Base-by-base conservation (phyloP, 2,329 filamentous ascomycete genomes). In the Uncinocarpus reesii region DNA sequence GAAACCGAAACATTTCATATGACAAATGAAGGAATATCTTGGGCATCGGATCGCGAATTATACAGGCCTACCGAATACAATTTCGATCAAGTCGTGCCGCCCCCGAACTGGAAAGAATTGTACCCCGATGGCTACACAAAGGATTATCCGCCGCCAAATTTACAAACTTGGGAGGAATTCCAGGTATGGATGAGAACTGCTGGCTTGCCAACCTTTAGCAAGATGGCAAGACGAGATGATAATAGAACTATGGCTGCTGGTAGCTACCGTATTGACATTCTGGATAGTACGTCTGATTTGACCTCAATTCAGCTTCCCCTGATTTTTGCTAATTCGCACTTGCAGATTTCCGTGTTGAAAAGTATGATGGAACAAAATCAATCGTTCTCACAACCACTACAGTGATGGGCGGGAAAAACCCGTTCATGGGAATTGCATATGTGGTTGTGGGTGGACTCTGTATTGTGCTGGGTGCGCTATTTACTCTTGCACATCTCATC, bases 141-240 rank as follows among this genome's bases (percentile, higher is more conserved):
- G 0, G 68, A 77, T 0, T 74, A 76, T 44, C 78, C 77, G 1
- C 80, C 86, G 18, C 87, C 88, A 0, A 69, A 92, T 57, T 65
- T 96, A 15, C 75, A 82, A 53, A 69, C 79, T 0, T 82, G 87
- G 69, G 84, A 95, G 65, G 80, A 81, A 36, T 94, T 98, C 65
- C 89, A 95, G 69, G 89, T 96, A 18, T 98, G 92, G 92, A 98
- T 98, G 92, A 81, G 92, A 58, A 94, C 93, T 1, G 92, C 92
- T 20, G 92, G 90, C 50, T 71, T 96, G 58, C 92, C 92, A 1
- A 84, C 83, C 4, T 98, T 98, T 65, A 95, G 86, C 76, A 98
- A 98, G 71, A 73, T 98, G 40, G 86, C 87, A 38, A 78, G 83
- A 65, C 78, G 88, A 51, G 95, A 95, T 61, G 83, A 95, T 62